Evolutionary conservation across 2,329 filamentous ascomycete species (phyloP), one percentile per base, ranked within the genome.

Genomic region (Chrysosporium keratinophilum): DNA sequence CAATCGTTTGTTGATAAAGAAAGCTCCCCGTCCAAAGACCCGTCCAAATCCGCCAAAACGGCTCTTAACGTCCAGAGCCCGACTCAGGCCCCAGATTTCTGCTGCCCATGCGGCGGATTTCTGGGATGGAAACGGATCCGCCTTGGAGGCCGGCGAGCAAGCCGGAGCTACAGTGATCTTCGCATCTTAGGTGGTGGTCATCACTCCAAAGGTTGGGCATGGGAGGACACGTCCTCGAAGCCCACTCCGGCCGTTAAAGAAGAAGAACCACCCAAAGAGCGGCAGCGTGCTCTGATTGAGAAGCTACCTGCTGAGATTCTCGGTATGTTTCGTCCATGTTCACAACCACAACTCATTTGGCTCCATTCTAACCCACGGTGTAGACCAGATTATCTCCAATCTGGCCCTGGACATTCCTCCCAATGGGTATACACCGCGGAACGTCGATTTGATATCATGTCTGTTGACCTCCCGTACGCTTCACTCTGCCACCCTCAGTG

Each of bases 361-460:
- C n/a, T 40, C 7, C 5, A 45, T 50, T 50, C 54, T 57, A 57
- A 62, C 9, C 20, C 7, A 43, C 31, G 41, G 14, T 52, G 35
- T 61, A 87, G 86, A 81, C 62, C 73, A 81, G 64, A 88, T 91
- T 58, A 85, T 91, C 63, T 83, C 85, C 58, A 76, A 86, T 49
- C 76, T 91, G 51, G 82, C 85, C 31, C 72, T 87, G 54, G 87
- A 91, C 67, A 77, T 88, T 11, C 86, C 78, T 5, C 81, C 82
- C n/a, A 86, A 88, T 66, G 84, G 84, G 52, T 78, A 87, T 61
- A 82, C 84, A 23, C 81, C 83, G 39, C 84, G 87, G 59, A 91
- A 91, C 65, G 78, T 84, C 54, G 87, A 91, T 65, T 74, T 91
- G 56, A 84, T 89, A 73, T 81, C 85, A 15, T 78, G 88, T 58